Conservation (phyloP, 371 early-diverging fungal genomes). For the Saksenaea oblongispora region DNA sequence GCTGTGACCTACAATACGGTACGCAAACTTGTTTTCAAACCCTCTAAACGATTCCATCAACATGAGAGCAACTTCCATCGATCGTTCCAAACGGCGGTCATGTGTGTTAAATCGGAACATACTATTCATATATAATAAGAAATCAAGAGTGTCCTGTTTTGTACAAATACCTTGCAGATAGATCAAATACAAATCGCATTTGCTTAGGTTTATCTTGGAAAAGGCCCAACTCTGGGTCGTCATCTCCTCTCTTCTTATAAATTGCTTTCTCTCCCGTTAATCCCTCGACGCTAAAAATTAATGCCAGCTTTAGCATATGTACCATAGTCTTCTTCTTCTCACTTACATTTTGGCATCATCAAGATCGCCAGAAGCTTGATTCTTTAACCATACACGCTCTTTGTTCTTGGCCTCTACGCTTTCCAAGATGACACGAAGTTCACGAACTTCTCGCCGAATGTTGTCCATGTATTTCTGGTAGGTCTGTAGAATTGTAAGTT, state of each 20-base stretch:
- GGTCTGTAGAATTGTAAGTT: constrained; percentile 17
- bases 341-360: constrained; percentile 79
- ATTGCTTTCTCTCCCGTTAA: constrained; percentile 79
- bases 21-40: constrained; percentile 83
- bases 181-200: constrained; percentile 81
- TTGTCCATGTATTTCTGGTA: constrained; percentile 63
- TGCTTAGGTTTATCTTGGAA: constrained; percentile 79
- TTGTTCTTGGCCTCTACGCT: constrained; percentile 80
- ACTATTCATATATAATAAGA: constrained; percentile 20
- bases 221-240: constrained; percentile 67
- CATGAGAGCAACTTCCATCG: constrained; percentile 75
- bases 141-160: neutral
- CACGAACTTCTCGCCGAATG: constrained; percentile 71
- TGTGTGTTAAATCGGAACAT: constrained; percentile 79
- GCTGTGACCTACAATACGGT: constrained; percentile 78
- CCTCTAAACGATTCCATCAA: constrained; percentile 85
- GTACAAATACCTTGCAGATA: constrained; percentile 56
- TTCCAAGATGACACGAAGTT: constrained; percentile 77
- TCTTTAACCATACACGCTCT: constrained; percentile 83
- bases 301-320: neutral
- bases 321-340: neutral
- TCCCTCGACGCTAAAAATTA: constrained; percentile 61
- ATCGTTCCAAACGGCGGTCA: constrained; percentile 70
- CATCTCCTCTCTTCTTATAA: constrained; percentile 81
- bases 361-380: constrained; percentile 80